Conservation (phyloP, 176 grass and related monocot genomes). For the Paspalum notatum region DNA sequence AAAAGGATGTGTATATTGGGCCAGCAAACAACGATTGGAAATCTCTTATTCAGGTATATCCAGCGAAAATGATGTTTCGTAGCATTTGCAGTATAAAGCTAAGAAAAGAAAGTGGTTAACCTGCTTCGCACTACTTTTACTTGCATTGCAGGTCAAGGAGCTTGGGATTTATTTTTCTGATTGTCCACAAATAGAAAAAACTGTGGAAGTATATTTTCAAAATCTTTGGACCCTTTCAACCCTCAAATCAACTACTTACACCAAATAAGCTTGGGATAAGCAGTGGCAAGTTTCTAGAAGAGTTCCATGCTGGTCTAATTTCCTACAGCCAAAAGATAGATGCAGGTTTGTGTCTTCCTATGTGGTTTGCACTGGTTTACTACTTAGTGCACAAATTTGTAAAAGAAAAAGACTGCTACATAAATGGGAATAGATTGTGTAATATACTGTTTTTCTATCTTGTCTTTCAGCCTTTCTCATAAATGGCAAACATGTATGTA, state of each 20-base stretch:
- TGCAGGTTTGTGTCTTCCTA: conserved; percentile 63
- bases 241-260: conserved; percentile 70
- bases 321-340: conserved; percentile 66
- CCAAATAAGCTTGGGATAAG: conserved; percentile 69
- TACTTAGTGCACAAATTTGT: background rate
- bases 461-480: no score
- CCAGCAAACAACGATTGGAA: conserved; percentile 99
- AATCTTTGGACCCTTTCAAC: conserved; percentile 79
- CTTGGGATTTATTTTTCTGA: conserved; percentile 80
- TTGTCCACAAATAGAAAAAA: conserved; percentile 71
- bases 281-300: conserved; percentile 82
- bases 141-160: conserved; percentile 82
- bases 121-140: background rate
- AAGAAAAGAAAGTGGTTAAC: background rate
- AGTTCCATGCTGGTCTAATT: conserved; percentile 96
- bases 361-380: background rate
- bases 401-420: background rate
- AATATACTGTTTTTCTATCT: background rate
- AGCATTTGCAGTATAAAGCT: background rate
- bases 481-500: no score
- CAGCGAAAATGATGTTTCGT: background rate
- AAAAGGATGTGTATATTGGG: conserved; percentile 83
- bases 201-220: conserved; percentile 65
- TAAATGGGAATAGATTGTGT: background rate
- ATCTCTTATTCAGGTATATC: conserved; percentile 86